Evolutionary conservation across 352 stramenopile genomes (phyloP), one percentile per base, ranked within the genome.

Genomic region (Phytophthora colocasiae): DNA sequence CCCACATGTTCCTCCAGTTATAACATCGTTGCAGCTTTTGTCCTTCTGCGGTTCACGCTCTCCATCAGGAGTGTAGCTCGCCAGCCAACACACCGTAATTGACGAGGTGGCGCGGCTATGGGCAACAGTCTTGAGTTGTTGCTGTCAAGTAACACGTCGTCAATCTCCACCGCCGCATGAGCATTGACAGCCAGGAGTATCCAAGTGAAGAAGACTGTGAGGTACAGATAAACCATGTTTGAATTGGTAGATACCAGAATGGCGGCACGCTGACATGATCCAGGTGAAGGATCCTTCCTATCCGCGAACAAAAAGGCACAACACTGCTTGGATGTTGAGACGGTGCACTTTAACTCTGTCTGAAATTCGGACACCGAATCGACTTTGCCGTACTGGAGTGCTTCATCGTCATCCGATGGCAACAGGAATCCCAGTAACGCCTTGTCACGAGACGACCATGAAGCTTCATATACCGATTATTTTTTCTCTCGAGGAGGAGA

Each of bases 1-100:
- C 31, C 77, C 80, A 4, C 67, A 58, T 26, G 49, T 62, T 8
- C 75, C 68, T 12, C 52, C 12, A 2, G 36, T 29, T 6, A 71
- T 55, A 6, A 24, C n/a, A 12, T 43, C 14, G 9, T 36, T 12
- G 39, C 66, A 75, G 10, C 9, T 45, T 8, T 45, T 52, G 34
- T 71, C 60, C 2, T 36, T 43, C 6, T 45, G 15, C n/a, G 55
- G 54, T 9, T 60, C 36, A 2, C 66, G 54, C 0, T 48, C 38
- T 0, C 60, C 49, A 22, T 62, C 31, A 14, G 60, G 66, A 1
- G n/a, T 54, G 54, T 74, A 1, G 61, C 47, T 24, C 49, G 45
- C 66, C 66, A 75, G 2, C 60, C 60, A n/a, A 70, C 29, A 22
- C 66, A 74, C 26, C 47, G 12, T 3, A 58, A 19, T 4, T 9